A percentile compares a stretch with the other conserved stretches of the same genome.
phyloP scores from a whole-genome alignment of 129 eudicot genomes.

The Calendula officinalis region DNA sequence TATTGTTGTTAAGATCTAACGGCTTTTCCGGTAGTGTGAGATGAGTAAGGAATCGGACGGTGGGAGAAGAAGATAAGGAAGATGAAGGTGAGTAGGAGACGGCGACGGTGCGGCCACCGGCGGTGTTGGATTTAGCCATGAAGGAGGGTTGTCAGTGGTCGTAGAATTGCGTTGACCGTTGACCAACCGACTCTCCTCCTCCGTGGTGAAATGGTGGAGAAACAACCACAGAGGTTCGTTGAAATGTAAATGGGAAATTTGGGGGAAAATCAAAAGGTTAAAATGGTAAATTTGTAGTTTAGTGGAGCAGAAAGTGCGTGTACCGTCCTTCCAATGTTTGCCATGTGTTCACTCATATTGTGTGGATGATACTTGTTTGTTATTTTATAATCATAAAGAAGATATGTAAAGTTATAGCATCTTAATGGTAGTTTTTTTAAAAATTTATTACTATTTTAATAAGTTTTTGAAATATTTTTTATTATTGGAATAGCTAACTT shows the following conservation, averaged over 20 bases:
- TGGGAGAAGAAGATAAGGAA: slow-evolving; percentile 26
- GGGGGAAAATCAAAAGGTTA: slow-evolving; percentile 3
- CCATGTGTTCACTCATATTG: slow-evolving; percentile 13
- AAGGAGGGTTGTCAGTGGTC: slow-evolving; percentile 45
- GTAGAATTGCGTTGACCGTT: slow-evolving; percentile 25
- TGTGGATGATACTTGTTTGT: slow-evolving; percentile 14
- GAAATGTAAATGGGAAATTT: slow-evolving; percentile 14
- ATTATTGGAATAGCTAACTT: no score
- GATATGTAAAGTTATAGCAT: no score
- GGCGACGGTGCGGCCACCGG: slow-evolving; percentile 22
- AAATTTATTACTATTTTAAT: no score
- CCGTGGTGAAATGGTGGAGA: slow-evolving; percentile 22
- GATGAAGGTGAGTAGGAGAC: slow-evolving; percentile 16
- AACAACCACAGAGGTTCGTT: slow-evolving; percentile 27
- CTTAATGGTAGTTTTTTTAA: no score
- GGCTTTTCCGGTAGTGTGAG: slow-evolving; percentile 24
- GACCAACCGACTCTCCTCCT: slow-evolving; percentile 39
- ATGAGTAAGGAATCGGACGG: slow-evolving; percentile 40
- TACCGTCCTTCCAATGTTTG: slow-evolving; percentile 11
- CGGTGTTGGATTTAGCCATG: slow-evolving; percentile 30
- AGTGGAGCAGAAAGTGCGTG: slow-evolving; percentile 26
- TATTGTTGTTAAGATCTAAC: slow-evolving; percentile 29
- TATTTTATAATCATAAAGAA: background rate
- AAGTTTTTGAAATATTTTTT: no score
- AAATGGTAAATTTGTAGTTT: background rate